Percentiles rank a stretch among this genome's conserved stretches.
Conservation (phyloP, 2,329 filamentous ascomycete species). For the Eurotiales sp. region DNA sequence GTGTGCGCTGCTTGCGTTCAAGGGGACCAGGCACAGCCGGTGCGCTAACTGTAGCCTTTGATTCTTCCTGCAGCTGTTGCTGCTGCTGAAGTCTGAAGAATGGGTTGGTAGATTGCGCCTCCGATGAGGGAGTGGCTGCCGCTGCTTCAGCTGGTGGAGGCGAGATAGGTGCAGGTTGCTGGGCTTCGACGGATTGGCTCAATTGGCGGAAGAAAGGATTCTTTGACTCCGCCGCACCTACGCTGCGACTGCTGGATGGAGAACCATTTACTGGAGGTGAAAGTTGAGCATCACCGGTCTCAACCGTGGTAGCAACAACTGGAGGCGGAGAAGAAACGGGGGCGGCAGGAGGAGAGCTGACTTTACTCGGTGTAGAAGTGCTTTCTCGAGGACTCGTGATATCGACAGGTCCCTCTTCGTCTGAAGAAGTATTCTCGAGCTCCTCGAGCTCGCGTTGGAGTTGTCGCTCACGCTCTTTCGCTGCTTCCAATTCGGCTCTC, state of each 20-base stretch:
- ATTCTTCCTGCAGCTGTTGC: slow-evolving; percentile 54
- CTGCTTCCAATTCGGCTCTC: slow-evolving; percentile 86
- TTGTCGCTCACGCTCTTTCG: slow-evolving; percentile 83
- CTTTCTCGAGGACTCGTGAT: slow-evolving; percentile 58
- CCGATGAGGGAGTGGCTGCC: slow-evolving; percentile 34
- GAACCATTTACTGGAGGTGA: slow-evolving; percentile 29
- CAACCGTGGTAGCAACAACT: slow-evolving; percentile 19
- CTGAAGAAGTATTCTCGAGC: slow-evolving; percentile 65
- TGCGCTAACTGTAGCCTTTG: slow-evolving; percentile 52
- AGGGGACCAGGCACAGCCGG: slow-evolving; percentile 41
- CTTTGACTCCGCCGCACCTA: slow-evolving; percentile 71
- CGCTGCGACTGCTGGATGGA: slow-evolving; percentile 48
- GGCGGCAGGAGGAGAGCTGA: slow-evolving; percentile 37
- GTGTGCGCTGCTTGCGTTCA: slow-evolving; percentile 49
- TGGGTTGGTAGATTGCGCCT: slow-evolving; percentile 80
- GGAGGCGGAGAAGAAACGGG: slow-evolving; percentile 24
- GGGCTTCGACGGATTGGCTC: slow-evolving; percentile 61
- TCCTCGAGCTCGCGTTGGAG: slow-evolving; percentile 83
- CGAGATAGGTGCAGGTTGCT: slow-evolving; percentile 38
- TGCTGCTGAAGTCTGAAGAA: slow-evolving; percentile 74
- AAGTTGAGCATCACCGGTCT: slow-evolving; percentile 20
- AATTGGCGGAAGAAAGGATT: slow-evolving; percentile 95
- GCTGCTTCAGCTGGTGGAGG: slow-evolving; percentile 43
- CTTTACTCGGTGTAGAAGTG: slow-evolving; percentile 56
- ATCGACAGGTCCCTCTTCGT: slow-evolving; percentile 74